These are phyloP conservation scores for Aspergillus thermomutatus DNA, from an alignment of 2,329 filamentous ascomycete species.

Conservation along the genomic window DNA sequence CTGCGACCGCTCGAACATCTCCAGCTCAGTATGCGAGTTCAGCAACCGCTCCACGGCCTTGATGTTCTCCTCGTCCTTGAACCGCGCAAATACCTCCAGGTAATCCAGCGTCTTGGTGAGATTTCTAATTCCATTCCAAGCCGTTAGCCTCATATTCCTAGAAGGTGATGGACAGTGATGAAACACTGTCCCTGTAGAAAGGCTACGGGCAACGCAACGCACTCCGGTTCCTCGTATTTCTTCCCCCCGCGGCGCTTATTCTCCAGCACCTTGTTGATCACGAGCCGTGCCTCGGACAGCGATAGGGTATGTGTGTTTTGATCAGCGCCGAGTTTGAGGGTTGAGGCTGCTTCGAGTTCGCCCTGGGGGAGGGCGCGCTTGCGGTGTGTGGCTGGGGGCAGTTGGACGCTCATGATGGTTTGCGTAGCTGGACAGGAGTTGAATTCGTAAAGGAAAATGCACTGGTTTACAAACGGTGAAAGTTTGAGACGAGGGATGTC, in stretches of 20 bases:
- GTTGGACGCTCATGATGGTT: constrained; percentile 31
- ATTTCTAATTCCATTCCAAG: constrained; percentile 45
- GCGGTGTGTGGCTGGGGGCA: constrained; percentile 38
- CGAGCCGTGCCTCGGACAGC: constrained; percentile 83
- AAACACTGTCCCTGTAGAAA: not conserved
- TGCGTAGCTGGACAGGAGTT: not conserved
- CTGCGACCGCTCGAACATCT: constrained; percentile 90
- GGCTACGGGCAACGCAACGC: constrained; percentile 35
- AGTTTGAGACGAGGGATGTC: not conserved
- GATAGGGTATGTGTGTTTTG: constrained; percentile 87
- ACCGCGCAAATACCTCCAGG: constrained; percentile 89
- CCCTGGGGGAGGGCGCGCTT: constrained; percentile 41
- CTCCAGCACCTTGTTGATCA: constrained; percentile 84
- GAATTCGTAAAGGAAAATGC: not conserved
- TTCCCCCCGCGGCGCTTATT: constrained; percentile 77
- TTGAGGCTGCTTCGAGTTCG: constrained; percentile 81
- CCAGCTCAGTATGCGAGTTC: constrained; percentile 70
- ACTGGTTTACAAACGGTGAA: not conserved
- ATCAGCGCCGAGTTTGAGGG: constrained; percentile 88
- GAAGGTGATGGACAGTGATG: not conserved
- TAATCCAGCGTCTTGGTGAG: constrained; percentile 87
- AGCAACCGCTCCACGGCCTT: constrained; percentile 89
- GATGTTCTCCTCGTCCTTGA: constrained; percentile 92
- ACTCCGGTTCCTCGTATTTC: constrained; percentile 82
- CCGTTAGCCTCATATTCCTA: not conserved